phyloP scores from a whole-genome alignment of 192 early-diverging fungal species.

The Endogone sp. region DNA sequence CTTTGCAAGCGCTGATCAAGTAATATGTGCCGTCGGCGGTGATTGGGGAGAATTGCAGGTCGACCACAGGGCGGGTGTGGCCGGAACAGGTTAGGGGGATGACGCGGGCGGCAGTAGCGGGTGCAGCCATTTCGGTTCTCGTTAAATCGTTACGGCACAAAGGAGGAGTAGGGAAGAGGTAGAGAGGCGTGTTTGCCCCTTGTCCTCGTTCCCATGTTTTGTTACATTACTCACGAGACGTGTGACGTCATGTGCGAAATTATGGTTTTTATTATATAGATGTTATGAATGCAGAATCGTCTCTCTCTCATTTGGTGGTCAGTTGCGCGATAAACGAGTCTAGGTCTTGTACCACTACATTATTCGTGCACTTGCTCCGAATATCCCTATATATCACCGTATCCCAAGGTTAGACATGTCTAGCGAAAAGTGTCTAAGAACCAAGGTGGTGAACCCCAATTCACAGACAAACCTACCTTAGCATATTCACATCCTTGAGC shows the following conservation, averaged over 20 bases:
- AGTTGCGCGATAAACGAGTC: slow-evolving; percentile 38
- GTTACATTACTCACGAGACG: too few relatives aligned
- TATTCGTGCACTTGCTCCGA: slow-evolving; percentile 37
- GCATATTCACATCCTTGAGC: slow-evolving; percentile 57
- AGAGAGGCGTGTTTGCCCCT: background rate
- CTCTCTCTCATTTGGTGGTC: slow-evolving; percentile 23
- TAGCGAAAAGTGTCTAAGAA: slow-evolving; percentile 2
- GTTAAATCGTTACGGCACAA: background rate
- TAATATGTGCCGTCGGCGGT: slow-evolving; percentile 69
- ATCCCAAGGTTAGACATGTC: background rate
- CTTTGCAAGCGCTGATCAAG: slow-evolving; percentile 89
- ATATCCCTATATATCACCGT: slow-evolving; percentile 33
- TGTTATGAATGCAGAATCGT: too few relatives aligned
- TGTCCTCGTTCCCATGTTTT: too few relatives aligned
- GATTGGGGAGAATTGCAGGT: slow-evolving; percentile 77
- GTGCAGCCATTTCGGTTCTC: slow-evolving; percentile 1
- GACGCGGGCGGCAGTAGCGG: slow-evolving; percentile 40
- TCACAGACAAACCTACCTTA: slow-evolving; percentile 39
- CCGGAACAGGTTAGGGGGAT: slow-evolving; percentile 87
- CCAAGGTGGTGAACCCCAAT: background rate
- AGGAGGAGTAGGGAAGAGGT: background rate
- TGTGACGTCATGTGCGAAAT: too few relatives aligned
- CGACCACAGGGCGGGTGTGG: slow-evolving; percentile 87
- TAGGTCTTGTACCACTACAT: slow-evolving; percentile 40
- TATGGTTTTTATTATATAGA: too few relatives aligned